Base-by-base conservation (phyloP, 805 yeast genomes). In the Maudiozyma bulderi region DNA sequence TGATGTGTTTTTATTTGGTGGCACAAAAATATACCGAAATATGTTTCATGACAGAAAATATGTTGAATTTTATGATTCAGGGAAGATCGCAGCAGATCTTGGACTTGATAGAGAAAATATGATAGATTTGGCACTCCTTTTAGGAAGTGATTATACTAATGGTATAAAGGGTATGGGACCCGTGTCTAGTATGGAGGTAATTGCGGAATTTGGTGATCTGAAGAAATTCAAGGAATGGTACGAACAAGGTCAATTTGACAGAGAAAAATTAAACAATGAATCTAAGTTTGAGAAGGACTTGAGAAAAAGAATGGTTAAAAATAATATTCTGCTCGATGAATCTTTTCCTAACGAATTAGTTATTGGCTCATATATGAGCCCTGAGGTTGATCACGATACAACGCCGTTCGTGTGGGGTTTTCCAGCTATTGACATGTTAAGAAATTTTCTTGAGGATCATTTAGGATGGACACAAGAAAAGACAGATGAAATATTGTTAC, bases 121-220 rank as follows among this genome's bases (percentile, higher is more conserved):
- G 64, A 87, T 93, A 31, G 88, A 86, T 42, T 67, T 93, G 51
- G 99, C 97, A 0, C 74, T 82, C 44, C 66, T 93, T 29, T 67
- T 93, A 20, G 99, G 99, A 0, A 87, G 96, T 65, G 99, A 93
- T 68, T 93, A 93, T 62, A 90, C 99, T 0, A 86, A 83, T 47
- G 99, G 99, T 0, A 67, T 93, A 35, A 83, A 86, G 50, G 95
- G 98, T 2, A 76, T 93, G 51, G 99, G 99, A 1, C 96, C 96
- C 0, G 98, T 93, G 1, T 75, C 83, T 15, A 93, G 95, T 0
- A 79, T 88, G 79, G 97, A 93, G 64, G 77, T 93, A 15, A 58
- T 93, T 35, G 95, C 95, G 0, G 95, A 90, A 57, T 93, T 91
- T 67, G 80, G 77, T 1, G 61, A 64, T 29, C 62, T 80, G 33